Percentiles rank a stretch among this genome's conserved stretches.
These are phyloP conservation scores for Leucocoprinus birnbaumii DNA, from an alignment of 768 basidiomycete species.

Conservation along the genomic window DNA sequence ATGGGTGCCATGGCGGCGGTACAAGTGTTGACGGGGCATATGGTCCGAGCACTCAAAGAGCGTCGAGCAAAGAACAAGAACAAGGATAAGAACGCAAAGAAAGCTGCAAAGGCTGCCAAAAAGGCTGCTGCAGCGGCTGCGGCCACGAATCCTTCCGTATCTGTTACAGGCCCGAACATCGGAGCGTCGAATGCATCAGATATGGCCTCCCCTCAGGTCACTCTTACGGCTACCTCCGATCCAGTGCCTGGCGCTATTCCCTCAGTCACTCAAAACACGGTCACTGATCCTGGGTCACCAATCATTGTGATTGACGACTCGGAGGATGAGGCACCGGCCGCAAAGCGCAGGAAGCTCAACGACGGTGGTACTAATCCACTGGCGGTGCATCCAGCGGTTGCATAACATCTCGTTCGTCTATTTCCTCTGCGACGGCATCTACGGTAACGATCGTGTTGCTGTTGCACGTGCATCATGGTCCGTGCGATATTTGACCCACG, in stretches of 20 bases:
- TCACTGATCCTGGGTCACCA: conserved; percentile 42
- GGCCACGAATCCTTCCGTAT: conserved; percentile 1
- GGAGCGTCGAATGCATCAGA: not conserved
- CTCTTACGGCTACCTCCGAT: conserved; percentile 22
- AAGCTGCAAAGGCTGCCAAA: conserved; percentile 24
- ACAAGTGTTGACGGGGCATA: conserved; percentile 77
- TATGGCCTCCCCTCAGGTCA: conserved; percentile 5
- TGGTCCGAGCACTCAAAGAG: conserved; percentile 84
- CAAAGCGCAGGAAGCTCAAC: conserved; percentile 56
- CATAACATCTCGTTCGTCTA: not conserved
- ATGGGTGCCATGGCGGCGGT: conserved; percentile 83
- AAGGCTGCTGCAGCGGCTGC: conserved; percentile 14
- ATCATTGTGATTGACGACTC: conserved; percentile 63
- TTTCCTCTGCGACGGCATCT: not conserved
- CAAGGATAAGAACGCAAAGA: conserved; percentile 34
- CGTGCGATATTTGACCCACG: too few species aligned
- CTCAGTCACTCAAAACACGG: conserved; percentile 13
- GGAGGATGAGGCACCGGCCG: conserved; percentile 49
- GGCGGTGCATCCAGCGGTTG: too few species aligned
- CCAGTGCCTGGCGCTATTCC: conserved; percentile 17
- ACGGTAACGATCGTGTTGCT: not conserved
- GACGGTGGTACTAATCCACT: too few species aligned
- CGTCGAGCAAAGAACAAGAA: conserved; percentile 45
- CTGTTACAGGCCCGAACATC: not conserved
- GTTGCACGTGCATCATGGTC: not conserved